Percentiles rank a stretch among this genome's conserved stretches.
phyloP scores from a whole-genome alignment of 176 grass and related monocot species.

The Tillandsia leiboldiana region DNA sequence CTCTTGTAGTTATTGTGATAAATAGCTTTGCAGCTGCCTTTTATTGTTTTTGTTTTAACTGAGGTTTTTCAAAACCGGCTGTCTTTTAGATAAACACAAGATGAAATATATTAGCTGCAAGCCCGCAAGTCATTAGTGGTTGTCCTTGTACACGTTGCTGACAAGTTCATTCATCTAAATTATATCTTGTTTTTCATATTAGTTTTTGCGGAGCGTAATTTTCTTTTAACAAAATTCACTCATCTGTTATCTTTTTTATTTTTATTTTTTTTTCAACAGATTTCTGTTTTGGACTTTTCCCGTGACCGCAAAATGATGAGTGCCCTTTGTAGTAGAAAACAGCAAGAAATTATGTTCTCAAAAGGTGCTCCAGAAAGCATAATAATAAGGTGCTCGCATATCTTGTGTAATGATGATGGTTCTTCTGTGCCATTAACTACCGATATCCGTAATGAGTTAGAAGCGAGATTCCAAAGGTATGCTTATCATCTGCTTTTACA shows the following conservation, averaged over 20 bases:
- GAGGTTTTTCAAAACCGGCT: neutral
- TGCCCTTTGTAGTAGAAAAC: slow-evolving; percentile 86
- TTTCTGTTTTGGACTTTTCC: slow-evolving; percentile 85
- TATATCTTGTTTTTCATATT: neutral
- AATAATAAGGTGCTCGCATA: slow-evolving; percentile 80
- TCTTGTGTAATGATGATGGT: slow-evolving; percentile 88
- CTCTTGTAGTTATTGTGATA: neutral
- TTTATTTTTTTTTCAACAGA: slow-evolving; percentile 31
- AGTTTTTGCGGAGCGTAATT: slow-evolving; percentile 14
- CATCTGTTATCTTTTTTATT: neutral
- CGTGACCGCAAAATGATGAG: slow-evolving; percentile 99
- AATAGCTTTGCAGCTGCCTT: neutral
- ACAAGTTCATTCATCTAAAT: neutral
- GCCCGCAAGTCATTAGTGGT: neutral
- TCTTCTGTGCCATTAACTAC: slow-evolving; percentile 82
- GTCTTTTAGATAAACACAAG: neutral
- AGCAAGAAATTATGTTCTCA: slow-evolving; percentile 97
- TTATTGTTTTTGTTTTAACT: neutral
- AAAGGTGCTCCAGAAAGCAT: slow-evolving; percentile 97
- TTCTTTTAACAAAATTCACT: slow-evolving; percentile 9
- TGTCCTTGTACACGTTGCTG: neutral
- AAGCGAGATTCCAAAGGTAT: slow-evolving; percentile 82
- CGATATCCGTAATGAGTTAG: slow-evolving; percentile 71
- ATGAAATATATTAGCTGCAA: neutral
- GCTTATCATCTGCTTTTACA: slow-evolving; percentile 14